A percentile compares a stretch with the other conserved stretches of the same genome.
Evolutionary conservation across 345 rosid species (phyloP).

Genomic region (Populus nigra): DNA sequence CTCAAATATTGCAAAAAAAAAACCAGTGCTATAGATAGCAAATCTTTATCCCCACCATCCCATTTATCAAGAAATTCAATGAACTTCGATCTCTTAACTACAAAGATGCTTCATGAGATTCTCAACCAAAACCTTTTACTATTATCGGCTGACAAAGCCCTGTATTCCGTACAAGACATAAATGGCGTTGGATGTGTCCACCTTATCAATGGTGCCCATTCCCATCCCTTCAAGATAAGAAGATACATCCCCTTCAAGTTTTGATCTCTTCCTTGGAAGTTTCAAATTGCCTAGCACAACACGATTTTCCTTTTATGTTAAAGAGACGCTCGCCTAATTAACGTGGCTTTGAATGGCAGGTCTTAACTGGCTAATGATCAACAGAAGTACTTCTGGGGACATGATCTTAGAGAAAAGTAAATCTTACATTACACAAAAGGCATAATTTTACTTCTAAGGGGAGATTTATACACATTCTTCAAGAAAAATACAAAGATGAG

Average conservation of each 20-base stretch:
- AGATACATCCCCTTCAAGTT: not conserved
- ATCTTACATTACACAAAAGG: not conserved
- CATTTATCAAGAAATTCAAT: not conserved
- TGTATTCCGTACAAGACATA: slow-evolving; percentile 1
- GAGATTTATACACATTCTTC: not conserved
- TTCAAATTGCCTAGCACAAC: slow-evolving; percentile 3
- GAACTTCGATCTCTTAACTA: not conserved
- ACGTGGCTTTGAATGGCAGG: not conserved
- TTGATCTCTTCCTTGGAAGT: not conserved
- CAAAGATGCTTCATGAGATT: not conserved
- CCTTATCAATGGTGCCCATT: slow-evolving; percentile 6
- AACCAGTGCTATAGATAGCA: slow-evolving; percentile 16
- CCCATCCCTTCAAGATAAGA: not conserved
- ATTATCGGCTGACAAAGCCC: not conserved
- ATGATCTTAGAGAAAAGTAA: too few species aligned
- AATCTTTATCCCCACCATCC: not conserved
- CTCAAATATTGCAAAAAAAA: not conserved
- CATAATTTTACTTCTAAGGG: not conserved
- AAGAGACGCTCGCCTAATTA: not conserved
- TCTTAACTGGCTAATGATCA: not conserved
- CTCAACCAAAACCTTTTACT: not conserved
- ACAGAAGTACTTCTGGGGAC: not conserved
- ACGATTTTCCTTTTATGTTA: not conserved
- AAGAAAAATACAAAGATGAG: not conserved
- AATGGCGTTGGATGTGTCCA: not conserved